Evolutionary conservation across 352 stramenopile species (phyloP), one percentile per base, ranked within the genome.

Genomic region (Globisporangium radiosum): DNA sequence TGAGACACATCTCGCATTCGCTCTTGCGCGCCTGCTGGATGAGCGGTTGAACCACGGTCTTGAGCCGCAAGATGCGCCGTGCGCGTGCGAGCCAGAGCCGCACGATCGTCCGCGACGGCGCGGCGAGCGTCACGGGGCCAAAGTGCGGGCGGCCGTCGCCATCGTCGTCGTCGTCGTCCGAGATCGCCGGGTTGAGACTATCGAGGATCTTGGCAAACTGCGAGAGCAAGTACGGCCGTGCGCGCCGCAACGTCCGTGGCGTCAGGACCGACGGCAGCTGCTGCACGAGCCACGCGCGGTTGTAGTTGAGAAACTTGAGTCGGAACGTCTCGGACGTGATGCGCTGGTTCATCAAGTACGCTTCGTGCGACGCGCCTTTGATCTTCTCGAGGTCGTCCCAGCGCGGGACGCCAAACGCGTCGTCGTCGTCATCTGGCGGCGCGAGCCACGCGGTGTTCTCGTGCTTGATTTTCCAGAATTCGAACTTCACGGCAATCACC

Each of bases 261-360:
- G 95, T 99, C 0, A 99, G 72, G 56, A 99, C 97, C 39, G 87
- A 93, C 11, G 96, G 96, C 13, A 99, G 76, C 57, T 99, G 91
- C 19, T 84, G 78, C n/a, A 99, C 87, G 48, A 99, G 82, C 96
- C 96, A 99, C n/a, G 88, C 83, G 4, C 94, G 81, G 61, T 99
- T 99, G 81, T 99, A 98, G 66, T 97, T 92, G 17, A 99, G 79
- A 68, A 99, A 99, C 66, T 98, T 98, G 75, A 95, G 97, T 13
- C 96, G 88, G 69, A 99, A 99, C 5, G 94, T 98, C 59, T 99
- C 96, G 14, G 78, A 95, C 19, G 94, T 97, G 63, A 99, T 97
- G 13, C 90, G 80, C 71, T 98, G 92, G 70, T 99, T 98, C 92
- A 99, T 98, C 63, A 98, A 61, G 66, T 97, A 98, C 2, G 90